Evolutionary conservation across 208 protist species (phyloP).

Genomic region (Dictyostelium gargantuum): DNA sequence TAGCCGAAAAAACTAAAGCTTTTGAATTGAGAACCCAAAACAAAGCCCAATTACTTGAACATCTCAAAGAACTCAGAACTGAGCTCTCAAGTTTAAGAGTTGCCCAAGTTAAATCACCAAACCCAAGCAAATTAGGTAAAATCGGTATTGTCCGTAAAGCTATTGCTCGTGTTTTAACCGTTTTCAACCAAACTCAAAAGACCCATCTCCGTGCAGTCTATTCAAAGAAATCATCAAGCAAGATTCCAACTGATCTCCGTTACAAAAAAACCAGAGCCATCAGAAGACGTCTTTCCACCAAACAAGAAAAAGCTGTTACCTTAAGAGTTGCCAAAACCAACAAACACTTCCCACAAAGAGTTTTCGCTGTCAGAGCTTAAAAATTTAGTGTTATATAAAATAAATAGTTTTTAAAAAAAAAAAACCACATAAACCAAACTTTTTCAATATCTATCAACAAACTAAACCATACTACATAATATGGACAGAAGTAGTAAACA

Average conservation of each 20-base stretch:
- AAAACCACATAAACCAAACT: too few species aligned
- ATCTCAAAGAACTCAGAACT: constrained; percentile 1
- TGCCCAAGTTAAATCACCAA: constrained; percentile 44
- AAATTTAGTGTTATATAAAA: too few species aligned
- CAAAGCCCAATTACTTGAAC: constrained; percentile 16
- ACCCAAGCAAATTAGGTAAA: constrained; percentile 51
- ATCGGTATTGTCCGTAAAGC: constrained; percentile 46
- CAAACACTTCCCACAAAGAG: constrained; percentile 18
- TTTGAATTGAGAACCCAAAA: constrained; percentile 54
- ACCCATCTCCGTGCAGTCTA: constrained; percentile 21
- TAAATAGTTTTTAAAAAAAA: too few species aligned
- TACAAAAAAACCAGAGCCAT: constrained; percentile 55
- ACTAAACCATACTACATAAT: too few species aligned
- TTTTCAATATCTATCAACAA: too few species aligned
- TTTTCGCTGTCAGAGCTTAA: constrained; percentile 59
- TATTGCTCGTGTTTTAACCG: constrained; percentile 47
- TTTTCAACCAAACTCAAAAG: constrained; percentile 46
- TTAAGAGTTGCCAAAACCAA: background rate
- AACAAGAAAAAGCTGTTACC: background rate
- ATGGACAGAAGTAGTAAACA: too few species aligned
- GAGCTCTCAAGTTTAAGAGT: constrained; percentile 45
- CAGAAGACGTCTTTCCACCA: constrained; percentile 21
- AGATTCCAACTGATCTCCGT: constrained; percentile 39
- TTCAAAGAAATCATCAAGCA: background rate
- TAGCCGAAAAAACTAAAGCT: constrained; percentile 63